These are phyloP conservation scores for Xylaria sp. DNA, from an alignment of 2,329 filamentous ascomycete genomes.

Conservation along the genomic window DNA sequence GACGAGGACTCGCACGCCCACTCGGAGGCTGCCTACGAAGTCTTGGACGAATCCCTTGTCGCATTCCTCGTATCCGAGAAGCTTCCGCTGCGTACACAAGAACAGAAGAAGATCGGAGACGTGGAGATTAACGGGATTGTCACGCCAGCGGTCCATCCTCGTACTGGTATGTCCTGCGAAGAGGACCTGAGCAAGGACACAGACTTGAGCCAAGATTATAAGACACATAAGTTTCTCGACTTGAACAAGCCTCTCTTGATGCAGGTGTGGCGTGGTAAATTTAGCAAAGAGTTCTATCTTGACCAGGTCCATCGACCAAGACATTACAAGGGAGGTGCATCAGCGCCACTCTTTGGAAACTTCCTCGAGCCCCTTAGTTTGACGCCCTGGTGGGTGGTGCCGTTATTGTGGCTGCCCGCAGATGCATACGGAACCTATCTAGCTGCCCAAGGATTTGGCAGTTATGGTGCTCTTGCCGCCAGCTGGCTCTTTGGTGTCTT, in stretches of 20 bases:
- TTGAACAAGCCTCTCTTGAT: slow-evolving; percentile 83
- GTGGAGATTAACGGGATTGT: slow-evolving; percentile 50
- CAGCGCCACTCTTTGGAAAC: slow-evolving; percentile 95
- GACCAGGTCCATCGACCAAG: slow-evolving; percentile 95
- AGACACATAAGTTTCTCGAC: slow-evolving; percentile 93
- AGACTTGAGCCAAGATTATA: slow-evolving; percentile 78
- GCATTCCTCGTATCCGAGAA: slow-evolving; percentile 78
- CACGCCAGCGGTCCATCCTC: slow-evolving; percentile 60
- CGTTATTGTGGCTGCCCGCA: slow-evolving; percentile 83
- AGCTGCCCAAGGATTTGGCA: slow-evolving; percentile 69
- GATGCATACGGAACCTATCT: slow-evolving; percentile 77
- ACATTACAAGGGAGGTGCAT: slow-evolving; percentile 93
- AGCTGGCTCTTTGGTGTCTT: slow-evolving; percentile 78
- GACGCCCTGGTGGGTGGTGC: slow-evolving; percentile 94
- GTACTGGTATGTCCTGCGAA: slow-evolving; percentile 87
- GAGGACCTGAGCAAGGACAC: slow-evolving; percentile 91
- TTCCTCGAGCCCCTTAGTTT: slow-evolving; percentile 97
- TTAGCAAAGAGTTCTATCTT: slow-evolving; percentile 95
- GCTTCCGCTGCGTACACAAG: slow-evolving; percentile 53
- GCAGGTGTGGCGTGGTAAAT: slow-evolving; percentile 89
- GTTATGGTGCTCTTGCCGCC: slow-evolving; percentile 57
- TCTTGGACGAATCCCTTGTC: slow-evolving; percentile 86
- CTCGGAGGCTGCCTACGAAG: slow-evolving; percentile 93
- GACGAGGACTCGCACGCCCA: slow-evolving; percentile 86
- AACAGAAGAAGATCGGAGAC: slow-evolving; percentile 49